phyloP scores from a whole-genome alignment of 441 rosid genomes.

The Erodium chrysanthum region DNA sequence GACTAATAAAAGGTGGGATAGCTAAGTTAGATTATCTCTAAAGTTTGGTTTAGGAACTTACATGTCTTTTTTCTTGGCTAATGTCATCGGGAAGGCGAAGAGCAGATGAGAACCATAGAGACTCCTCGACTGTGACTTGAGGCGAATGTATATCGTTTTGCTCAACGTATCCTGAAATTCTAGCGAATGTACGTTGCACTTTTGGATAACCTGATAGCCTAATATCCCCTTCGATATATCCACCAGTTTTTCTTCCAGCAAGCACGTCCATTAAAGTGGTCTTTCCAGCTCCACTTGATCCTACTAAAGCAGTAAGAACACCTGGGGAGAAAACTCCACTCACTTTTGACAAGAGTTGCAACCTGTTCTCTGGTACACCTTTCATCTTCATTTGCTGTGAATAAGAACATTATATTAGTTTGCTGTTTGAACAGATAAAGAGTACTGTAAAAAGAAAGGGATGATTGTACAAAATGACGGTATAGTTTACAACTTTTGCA shows the following conservation, averaged over 20 bases:
- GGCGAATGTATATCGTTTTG: slow-evolving; percentile 96
- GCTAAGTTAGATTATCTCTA: too few species aligned
- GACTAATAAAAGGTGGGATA: too few species aligned
- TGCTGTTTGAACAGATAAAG: slow-evolving; percentile 5
- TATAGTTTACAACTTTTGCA: too few species aligned
- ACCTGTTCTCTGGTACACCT: slow-evolving; percentile 59
- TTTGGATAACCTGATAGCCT: slow-evolving; percentile 73
- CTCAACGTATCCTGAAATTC: slow-evolving; percentile 92
- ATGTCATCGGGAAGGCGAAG: slow-evolving; percentile 84
- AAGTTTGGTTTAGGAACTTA: slow-evolving; percentile 23
- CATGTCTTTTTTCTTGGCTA: slow-evolving; percentile 49
- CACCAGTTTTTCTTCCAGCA: slow-evolving; percentile 90
- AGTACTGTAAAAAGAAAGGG: neutral
- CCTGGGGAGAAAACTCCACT: slow-evolving; percentile 92
- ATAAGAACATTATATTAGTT: neutral
- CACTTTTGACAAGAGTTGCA: slow-evolving; percentile 65
- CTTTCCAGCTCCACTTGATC: slow-evolving; percentile 95
- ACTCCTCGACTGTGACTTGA: slow-evolving; percentile 87
- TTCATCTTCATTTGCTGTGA: slow-evolving; percentile 64
- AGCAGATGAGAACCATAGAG: slow-evolving; percentile 74
- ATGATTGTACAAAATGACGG: too few species aligned
- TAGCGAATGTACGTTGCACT: slow-evolving; percentile 69
- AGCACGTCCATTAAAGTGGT: slow-evolving; percentile 98
- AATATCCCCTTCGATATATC: slow-evolving; percentile 78
- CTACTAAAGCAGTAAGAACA: slow-evolving; percentile 85